Conservation (phyloP, 75 land plant genomes). For the Sequoiadendron giganteum region DNA sequence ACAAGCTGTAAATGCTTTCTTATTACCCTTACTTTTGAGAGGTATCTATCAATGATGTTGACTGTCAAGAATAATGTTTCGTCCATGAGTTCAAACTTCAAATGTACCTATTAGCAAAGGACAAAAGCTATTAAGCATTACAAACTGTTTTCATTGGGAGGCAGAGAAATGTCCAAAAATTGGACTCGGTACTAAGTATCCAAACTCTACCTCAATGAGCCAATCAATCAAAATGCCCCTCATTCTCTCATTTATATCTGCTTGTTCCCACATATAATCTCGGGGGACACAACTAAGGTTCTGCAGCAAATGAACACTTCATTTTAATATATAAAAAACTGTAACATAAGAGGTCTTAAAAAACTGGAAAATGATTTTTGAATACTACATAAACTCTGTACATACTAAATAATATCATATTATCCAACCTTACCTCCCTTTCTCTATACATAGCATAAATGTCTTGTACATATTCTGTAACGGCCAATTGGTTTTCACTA, state of each 20-base stretch:
- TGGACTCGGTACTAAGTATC: not conserved
- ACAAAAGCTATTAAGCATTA: not conserved
- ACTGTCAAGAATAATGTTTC: constrained; percentile 83
- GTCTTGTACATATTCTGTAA: constrained; percentile 81
- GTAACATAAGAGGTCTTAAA: not conserved
- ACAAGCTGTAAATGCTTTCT: constrained; percentile 92
- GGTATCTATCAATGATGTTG: constrained; percentile 78
- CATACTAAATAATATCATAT: too few species aligned
- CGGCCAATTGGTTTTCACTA: constrained; percentile 61
- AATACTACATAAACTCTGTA: too few species aligned
- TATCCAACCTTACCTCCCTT: constrained; percentile 47
- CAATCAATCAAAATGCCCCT: constrained; percentile 83
- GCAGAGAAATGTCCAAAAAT: not conserved
- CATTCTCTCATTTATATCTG: constrained; percentile 84
- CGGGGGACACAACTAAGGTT: constrained; percentile 47
- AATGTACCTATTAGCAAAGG: constrained; percentile 61
- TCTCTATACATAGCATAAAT: constrained; percentile 58
- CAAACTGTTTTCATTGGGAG: not conserved
- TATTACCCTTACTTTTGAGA: constrained; percentile 47
- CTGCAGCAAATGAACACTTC: constrained; percentile 18
- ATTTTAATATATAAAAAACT: not conserved
- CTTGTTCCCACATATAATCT: constrained; percentile 63
- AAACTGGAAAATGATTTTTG: too few species aligned
- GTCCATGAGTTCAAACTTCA: constrained; percentile 86
- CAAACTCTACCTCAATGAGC: constrained; percentile 68